phyloP scores from a whole-genome alignment of 176 grass and related monocot species.

The Phoenix dactylifera region DNA sequence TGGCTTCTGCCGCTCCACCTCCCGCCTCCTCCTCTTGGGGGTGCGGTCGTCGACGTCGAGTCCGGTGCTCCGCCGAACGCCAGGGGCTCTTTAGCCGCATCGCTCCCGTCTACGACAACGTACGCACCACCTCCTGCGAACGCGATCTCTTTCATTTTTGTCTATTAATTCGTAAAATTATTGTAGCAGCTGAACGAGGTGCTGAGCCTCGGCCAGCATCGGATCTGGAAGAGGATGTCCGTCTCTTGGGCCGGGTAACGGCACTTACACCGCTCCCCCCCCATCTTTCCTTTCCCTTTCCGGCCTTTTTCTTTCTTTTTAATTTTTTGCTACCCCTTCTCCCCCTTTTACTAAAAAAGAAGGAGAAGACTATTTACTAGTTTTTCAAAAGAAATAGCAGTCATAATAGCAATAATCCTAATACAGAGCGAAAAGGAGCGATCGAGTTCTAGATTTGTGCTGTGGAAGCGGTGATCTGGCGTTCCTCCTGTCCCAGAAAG shows the following conservation, averaged over 20 bases:
- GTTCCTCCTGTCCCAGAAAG: conserved; percentile 72
- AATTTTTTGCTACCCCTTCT: no score
- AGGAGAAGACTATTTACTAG: no score
- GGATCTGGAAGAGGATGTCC: conserved; percentile 83
- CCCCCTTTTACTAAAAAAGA: no score
- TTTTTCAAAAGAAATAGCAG: no score
- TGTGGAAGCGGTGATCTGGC: conserved; percentile 86
- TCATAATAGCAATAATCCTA: no score
- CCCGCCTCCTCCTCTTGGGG: neutral
- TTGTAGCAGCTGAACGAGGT: conserved; percentile 61
- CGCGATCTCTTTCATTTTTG: neutral
- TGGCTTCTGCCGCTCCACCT: neutral
- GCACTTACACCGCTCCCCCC: neutral
- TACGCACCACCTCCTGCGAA: conserved; percentile 9
- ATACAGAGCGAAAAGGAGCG: conserved; percentile 55
- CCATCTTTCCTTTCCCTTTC: neutral
- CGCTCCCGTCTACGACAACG: conserved; percentile 77
- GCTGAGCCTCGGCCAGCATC: conserved; percentile 75
- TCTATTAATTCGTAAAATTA: neutral
- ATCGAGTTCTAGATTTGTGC: conserved; percentile 87
- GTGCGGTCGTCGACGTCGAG: conserved; percentile 6
- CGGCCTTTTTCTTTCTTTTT: no score
- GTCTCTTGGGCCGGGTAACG: conserved; percentile 75
- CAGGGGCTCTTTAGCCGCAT: conserved; percentile 74
- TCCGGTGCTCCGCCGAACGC: conserved; percentile 33